Conservation (phyloP, 1,284 basidiomycete genomes). For the Cryptococcus deneoformans region DNA sequence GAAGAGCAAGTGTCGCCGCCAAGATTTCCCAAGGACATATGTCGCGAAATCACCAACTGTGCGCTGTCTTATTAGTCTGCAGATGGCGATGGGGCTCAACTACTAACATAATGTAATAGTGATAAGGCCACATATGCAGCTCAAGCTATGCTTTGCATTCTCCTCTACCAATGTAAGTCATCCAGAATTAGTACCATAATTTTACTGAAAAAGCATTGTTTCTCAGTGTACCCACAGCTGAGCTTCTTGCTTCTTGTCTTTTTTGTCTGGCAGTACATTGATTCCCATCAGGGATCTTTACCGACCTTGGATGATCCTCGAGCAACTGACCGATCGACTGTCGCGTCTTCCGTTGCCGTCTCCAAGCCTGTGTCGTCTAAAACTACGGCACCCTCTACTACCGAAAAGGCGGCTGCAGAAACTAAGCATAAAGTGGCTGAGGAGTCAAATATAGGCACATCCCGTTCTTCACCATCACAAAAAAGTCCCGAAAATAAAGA, state of each 20-base stretch:
- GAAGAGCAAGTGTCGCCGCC: too few relatives aligned
- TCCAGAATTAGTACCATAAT: neutral
- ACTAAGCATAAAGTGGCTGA: neutral
- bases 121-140: conserved; percentile 26
- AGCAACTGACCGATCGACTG: neutral
- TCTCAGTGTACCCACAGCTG: conserved; percentile 20
- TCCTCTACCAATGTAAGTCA: conserved; percentile 25
- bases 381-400: neutral
- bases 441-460: neutral
- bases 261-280: conserved; percentile 19
- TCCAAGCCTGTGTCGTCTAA: neutral
- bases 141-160: conserved; percentile 24
- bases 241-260: conserved; percentile 19
- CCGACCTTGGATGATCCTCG: neutral
- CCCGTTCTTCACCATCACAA: neutral
- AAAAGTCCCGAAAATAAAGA: too few relatives aligned
- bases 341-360: neutral
- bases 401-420: too few relatives aligned
- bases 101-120: conserved; percentile 9
- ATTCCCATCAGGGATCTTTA: conserved; percentile 1
- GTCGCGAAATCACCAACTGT: conserved; percentile 22
- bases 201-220: neutral
- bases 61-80: conserved; percentile 2
- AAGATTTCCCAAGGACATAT: neutral
- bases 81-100: neutral